Percentiles rank a stretch among this genome's conserved stretches.
These are phyloP conservation scores for Actinomortierella ambigua DNA, from an alignment of 371 early-diverging fungal genomes.

Conservation along the genomic window DNA sequence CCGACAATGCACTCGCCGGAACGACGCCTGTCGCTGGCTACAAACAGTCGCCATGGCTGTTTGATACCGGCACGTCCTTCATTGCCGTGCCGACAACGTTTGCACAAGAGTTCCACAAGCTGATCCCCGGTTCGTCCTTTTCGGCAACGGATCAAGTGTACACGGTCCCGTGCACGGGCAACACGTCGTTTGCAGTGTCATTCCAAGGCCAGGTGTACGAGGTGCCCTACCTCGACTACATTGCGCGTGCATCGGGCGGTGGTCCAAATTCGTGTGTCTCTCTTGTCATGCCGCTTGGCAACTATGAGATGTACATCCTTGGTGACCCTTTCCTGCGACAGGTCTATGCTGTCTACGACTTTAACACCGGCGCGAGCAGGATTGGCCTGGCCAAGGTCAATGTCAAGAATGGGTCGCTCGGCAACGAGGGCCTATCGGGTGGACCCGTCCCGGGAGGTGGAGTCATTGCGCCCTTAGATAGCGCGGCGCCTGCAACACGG, in stretches of 20 bases:
- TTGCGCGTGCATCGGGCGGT: conserved; percentile 5
- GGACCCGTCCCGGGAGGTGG: conserved; percentile 28
- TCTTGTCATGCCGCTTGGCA: conserved; percentile 36
- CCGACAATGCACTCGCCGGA: conserved; percentile 21
- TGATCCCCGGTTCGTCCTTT: conserved; percentile 24
- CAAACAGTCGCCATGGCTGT: conserved; percentile 34
- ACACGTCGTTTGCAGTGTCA: conserved; percentile 26
- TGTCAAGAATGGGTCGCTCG: conserved; percentile 14
- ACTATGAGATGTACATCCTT: conserved; percentile 40
- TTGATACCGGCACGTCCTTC: conserved; percentile 46
- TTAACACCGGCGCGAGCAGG: conserved; percentile 35
- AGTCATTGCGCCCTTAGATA: neutral
- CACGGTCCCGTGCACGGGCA: conserved; percentile 34
- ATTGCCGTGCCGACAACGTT: conserved; percentile 39
- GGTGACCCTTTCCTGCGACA: conserved; percentile 43
- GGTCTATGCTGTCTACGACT: conserved; percentile 40
- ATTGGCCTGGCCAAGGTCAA: conserved; percentile 35
- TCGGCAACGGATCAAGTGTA: conserved; percentile 15
- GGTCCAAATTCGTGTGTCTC: conserved; percentile 21
- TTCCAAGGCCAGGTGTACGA: conserved; percentile 33
- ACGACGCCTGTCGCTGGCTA: conserved; percentile 21
- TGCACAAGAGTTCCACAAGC: conserved; percentile 34
- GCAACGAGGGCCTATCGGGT: conserved; percentile 37
- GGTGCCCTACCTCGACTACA: conserved; percentile 34
- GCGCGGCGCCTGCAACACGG: neutral